Evolutionary conservation across 1,139 yeast genomes (phyloP).

Genomic region (Magnusiomyces tetraspermus): DNA sequence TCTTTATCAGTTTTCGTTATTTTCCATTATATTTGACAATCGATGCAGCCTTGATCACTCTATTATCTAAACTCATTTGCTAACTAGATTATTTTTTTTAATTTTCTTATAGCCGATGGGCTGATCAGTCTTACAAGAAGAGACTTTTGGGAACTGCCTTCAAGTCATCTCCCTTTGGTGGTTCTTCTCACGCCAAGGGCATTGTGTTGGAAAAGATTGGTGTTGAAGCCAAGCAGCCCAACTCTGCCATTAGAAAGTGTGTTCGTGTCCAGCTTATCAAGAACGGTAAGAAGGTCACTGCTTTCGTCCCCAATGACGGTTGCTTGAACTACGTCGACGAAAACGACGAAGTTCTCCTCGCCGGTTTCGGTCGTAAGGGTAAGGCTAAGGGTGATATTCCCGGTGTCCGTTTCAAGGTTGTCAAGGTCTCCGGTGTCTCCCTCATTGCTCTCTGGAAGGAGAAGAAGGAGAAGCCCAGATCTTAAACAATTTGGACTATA

Average conservation of each 20-base stretch:
- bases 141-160: slow-evolving; percentile 98
- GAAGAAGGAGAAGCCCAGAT: slow-evolving; percentile 99
- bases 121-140: slow-evolving; percentile 95
- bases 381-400: slow-evolving; percentile 99
- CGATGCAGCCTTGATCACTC: too few species aligned
- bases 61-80: not conserved
- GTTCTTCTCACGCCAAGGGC: slow-evolving; percentile 99
- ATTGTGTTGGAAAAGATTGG: slow-evolving; percentile 99
- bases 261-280: slow-evolving; percentile 99
- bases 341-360: slow-evolving; percentile 98
- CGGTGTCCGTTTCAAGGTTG: slow-evolving; percentile 99
- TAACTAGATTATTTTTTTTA: slow-evolving; percentile 6
- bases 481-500: too few species aligned
- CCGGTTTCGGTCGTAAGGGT: slow-evolving; percentile 99
- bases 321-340: slow-evolving; percentile 99
- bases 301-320: slow-evolving; percentile 99
- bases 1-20: too few species aligned
- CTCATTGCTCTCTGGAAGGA: slow-evolving; percentile 99
- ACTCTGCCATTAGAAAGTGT: slow-evolving; percentile 97
- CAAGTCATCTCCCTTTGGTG: slow-evolving; percentile 99
- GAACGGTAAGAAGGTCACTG: slow-evolving; percentile 99
- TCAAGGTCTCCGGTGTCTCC: slow-evolving; percentile 99
- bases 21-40: too few species aligned
- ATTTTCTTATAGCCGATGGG: slow-evolving; percentile 86
- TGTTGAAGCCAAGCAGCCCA: slow-evolving; percentile 99